These are phyloP conservation scores for Rhodotorula sp. DNA, from an alignment of 1,284 basidiomycete species.

Conservation along the genomic window DNA sequence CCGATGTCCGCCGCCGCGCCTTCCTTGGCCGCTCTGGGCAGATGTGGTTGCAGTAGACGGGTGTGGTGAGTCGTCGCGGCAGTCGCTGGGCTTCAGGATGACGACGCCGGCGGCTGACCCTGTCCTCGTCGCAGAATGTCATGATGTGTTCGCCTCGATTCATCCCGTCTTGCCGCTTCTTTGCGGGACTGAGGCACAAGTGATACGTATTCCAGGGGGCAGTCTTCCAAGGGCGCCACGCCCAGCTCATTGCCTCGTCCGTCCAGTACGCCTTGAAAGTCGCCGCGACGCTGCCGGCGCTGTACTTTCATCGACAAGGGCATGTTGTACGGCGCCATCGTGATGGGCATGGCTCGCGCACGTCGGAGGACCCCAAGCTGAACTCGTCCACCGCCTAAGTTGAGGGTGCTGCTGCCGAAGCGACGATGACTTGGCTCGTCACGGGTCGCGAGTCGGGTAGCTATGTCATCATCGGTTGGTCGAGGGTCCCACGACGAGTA, in stretches of 20 bases:
- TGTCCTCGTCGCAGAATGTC: constrained; percentile 62
- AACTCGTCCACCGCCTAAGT: too few relatives aligned
- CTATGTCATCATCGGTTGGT: constrained; percentile 59
- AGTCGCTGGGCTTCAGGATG: background rate
- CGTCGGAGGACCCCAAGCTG: too few relatives aligned
- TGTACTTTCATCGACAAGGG: too few relatives aligned
- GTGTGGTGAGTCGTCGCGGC: constrained; percentile 55
- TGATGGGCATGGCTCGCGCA: too few relatives aligned
- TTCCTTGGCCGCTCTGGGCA: constrained; percentile 60
- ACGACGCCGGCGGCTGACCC: background rate
- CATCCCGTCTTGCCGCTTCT: background rate
- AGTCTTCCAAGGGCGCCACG: constrained; percentile 66
- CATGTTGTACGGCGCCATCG: too few relatives aligned
- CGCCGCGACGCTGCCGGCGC: too few relatives aligned
- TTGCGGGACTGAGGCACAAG: constrained; percentile 9
- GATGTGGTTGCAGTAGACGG: constrained; percentile 65
- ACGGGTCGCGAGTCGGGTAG: constrained; percentile 59
- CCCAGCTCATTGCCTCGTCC: constrained; percentile 69
- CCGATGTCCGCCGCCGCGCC: constrained; percentile 61
- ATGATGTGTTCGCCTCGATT: constrained; percentile 57
- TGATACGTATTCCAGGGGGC: constrained; percentile 66
- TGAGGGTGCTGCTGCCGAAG: constrained; percentile 42
- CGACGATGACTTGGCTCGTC: constrained; percentile 60
- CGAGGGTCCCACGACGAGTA: too few relatives aligned
- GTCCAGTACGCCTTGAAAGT: constrained; percentile 76